Evolutionary conservation across 192 early-diverging fungal species (phyloP), one percentile per base, ranked within the genome.

Genomic region (Pilaira anomala): DNA sequence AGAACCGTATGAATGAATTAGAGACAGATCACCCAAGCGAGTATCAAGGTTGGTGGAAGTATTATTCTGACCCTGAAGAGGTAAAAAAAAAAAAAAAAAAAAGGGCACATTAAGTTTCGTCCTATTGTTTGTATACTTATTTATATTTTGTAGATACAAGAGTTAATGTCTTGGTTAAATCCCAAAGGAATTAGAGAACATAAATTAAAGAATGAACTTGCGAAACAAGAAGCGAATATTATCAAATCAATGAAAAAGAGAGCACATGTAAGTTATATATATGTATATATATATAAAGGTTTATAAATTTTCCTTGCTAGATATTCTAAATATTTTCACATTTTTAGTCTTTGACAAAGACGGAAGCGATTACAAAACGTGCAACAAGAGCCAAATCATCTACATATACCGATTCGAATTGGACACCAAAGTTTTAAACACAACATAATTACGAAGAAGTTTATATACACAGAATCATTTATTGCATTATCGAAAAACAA

Each of bases 121-220:
- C 52, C n/a, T n/a, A n/a, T n/a, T n/a, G n/a, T 33, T 16, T 21
- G 19, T 56, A 21, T 12, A 19, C 8, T 16, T 2, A 14, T 61
- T 36, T 12, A 3, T 45, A 0, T 50, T 7, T 55, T 13, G 21
- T 81, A 93, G 76, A 58, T 96, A 11, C 88, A 93, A 18, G 45
- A 64, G 7, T 78, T 96, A 36, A 40, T 84, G 49, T 45, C 65
- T 21, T 92, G 90, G 90, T 75, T 95, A 18, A 90, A 95, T 60
- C 58, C 76, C 6, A 81, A 88, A 14, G 94, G 94, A 21, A 63
- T 75, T 7, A 80, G 93, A 16, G 94, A 96, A 60, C 62, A 76
- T 48, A 74, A 74, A n/a, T 67, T 95, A 30, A 58, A 76, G 30
- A 53, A 45, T 48, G 67, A 69, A 54, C n/a, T 69, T 12, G 0